phyloP scores from a whole-genome alignment of 2,329 filamentous ascomycete species.

The Colletotrichum lindemuthianum region DNA sequence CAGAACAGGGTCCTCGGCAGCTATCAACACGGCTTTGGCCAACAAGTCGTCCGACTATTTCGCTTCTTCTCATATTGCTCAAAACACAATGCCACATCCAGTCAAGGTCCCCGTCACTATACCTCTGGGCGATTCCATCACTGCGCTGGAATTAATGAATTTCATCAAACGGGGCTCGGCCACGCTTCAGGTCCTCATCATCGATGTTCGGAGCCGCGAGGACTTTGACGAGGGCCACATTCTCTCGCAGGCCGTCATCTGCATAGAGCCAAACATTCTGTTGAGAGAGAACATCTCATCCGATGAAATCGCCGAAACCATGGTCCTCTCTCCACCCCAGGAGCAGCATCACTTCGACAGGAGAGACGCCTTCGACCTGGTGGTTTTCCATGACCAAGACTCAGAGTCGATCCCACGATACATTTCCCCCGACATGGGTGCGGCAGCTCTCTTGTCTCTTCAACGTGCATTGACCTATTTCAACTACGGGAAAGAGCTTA shows the following conservation, averaged over 20 bases:
- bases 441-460: slow-evolving; percentile 73
- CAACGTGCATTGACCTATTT: slow-evolving; percentile 85
- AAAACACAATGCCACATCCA: slow-evolving; percentile 38
- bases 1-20: slow-evolving; percentile 50
- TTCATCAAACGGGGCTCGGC: slow-evolving; percentile 66
- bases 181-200: slow-evolving; percentile 74
- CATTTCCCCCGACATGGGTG: slow-evolving; percentile 49
- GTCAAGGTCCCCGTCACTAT: slow-evolving; percentile 44
- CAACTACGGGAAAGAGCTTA: slow-evolving; percentile 81
- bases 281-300: slow-evolving; percentile 74
- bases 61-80: slow-evolving; percentile 41
- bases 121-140: slow-evolving; percentile 68
- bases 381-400: slow-evolving; percentile 89
- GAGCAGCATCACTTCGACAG: slow-evolving; percentile 80
- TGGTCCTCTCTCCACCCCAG: slow-evolving; percentile 76
- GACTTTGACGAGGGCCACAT: slow-evolving; percentile 92
- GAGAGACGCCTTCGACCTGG: slow-evolving; percentile 80
- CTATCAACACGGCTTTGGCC: slow-evolving; percentile 41
- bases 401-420: slow-evolving; percentile 61
- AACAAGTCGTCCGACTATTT: slow-evolving; percentile 47
- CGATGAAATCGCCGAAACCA: slow-evolving; percentile 70
- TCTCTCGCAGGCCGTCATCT: slow-evolving; percentile 83
- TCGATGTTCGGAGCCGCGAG: slow-evolving; percentile 84
- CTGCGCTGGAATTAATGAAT: slow-evolving; percentile 75
- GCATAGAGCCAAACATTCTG: slow-evolving; percentile 83